phyloP scores from a whole-genome alignment of 2,329 filamentous ascomycete genomes.

The Xylariaceae sp. region DNA sequence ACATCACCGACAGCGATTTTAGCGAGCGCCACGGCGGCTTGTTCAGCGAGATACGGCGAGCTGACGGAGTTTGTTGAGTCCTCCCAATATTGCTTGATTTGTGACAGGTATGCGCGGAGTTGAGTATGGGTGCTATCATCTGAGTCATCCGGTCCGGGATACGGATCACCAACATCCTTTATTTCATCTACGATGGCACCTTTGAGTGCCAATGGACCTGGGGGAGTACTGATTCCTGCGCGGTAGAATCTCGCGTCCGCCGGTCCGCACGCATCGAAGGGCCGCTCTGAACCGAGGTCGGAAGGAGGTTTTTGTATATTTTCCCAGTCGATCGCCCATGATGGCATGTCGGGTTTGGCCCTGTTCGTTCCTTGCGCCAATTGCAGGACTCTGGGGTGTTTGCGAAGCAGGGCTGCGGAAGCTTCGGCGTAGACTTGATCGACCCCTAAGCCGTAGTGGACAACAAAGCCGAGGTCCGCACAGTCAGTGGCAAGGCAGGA shows the following conservation, averaged over 20 bases:
- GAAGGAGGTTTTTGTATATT: constrained; percentile 13
- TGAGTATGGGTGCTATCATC: background rate
- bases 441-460: constrained; percentile 12
- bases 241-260: constrained; percentile 20
- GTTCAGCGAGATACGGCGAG: constrained; percentile 19
- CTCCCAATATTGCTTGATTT: constrained; percentile 18
- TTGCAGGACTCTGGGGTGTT: constrained; percentile 11
- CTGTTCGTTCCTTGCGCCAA: constrained; percentile 9
- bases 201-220: constrained; percentile 13
- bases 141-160: background rate
- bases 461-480: constrained; percentile 3
- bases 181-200: constrained; percentile 15
- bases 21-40: constrained; percentile 17
- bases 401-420: constrained; percentile 13
- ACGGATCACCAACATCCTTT: constrained; percentile 11
- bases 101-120: constrained; percentile 4
- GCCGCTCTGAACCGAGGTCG: constrained; percentile 5
- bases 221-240: constrained; percentile 4
- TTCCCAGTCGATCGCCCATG: constrained; percentile 22
- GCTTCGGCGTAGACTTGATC: constrained; percentile 13
- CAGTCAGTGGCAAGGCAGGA: constrained; percentile 16
- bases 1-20: constrained; percentile 19
- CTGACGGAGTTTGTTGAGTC: constrained; percentile 15
- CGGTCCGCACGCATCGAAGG: constrained; percentile 19
- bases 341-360: constrained; percentile 4